phyloP scores from a whole-genome alignment of 495 filamentous ascomycete species.

The Tuber calosporum region DNA sequence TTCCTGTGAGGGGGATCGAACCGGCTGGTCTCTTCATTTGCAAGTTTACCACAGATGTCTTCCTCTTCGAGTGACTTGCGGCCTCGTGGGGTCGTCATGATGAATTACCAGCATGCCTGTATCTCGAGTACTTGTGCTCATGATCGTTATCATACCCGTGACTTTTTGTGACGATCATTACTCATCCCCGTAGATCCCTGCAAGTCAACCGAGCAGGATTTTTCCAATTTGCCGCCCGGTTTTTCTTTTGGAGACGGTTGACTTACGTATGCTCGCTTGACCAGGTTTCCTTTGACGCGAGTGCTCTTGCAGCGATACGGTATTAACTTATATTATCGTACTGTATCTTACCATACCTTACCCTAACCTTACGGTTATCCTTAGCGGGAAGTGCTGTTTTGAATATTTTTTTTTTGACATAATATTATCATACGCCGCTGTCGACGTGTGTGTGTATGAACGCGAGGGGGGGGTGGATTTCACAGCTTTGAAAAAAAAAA shows the following conservation, averaged over 20 bases:
- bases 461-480: not conserved
- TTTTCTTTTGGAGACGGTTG: not conserved
- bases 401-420: not conserved
- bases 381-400: not conserved
- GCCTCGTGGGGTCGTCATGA: no score
- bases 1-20: no score
- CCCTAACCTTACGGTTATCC: not conserved
- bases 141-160: not conserved
- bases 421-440: constrained; percentile 1
- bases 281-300: no score
- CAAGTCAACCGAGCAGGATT: not conserved
- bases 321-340: not conserved
- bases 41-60: no score
- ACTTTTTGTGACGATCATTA: not conserved
- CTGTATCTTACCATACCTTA: not conserved
- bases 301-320: no score
- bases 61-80: no score
- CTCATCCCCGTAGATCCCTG: not conserved
- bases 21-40: no score
- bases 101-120: no score
- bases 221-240: not conserved
- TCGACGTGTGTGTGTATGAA: not conserved
- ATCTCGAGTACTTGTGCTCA: not conserved
- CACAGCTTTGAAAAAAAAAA: constrained; percentile 27
- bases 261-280: not conserved